Evolutionary conservation across 352 stramenopile genomes (phyloP).

Genomic region (Elongisporangium undulatum): DNA sequence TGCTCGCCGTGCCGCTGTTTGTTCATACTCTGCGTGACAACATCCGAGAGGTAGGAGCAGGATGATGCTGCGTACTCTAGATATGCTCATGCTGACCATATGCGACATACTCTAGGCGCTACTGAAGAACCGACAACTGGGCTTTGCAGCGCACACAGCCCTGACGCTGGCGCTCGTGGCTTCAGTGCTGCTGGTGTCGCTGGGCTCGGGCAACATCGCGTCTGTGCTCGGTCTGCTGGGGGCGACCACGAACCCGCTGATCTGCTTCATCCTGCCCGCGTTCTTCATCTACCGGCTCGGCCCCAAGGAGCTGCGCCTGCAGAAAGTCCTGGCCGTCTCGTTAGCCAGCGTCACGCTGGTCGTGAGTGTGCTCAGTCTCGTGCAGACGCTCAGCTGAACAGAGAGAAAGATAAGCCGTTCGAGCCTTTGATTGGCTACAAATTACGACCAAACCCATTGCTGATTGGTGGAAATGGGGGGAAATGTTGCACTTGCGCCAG

Average conservation of each 20-base stretch:
- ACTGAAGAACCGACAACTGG: conserved; percentile 40
- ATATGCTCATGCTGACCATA: conserved; percentile 7
- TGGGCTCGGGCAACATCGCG: conserved; percentile 74
- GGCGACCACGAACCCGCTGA: conserved; percentile 82
- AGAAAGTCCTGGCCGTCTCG: conserved; percentile 38
- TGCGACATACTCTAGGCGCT: conserved; percentile 21
- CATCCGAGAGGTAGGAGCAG: conserved; percentile 42
- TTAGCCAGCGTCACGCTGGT: conserved; percentile 41
- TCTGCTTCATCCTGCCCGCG: conserved; percentile 85
- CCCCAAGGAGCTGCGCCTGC: conserved; percentile 20
- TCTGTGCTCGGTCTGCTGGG: conserved; percentile 81
- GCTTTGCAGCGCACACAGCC: conserved; percentile 35
- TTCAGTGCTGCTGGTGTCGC: conserved; percentile 46
- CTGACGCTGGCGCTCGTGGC: conserved; percentile 58
- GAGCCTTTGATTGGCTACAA: neutral
- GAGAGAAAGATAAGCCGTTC: neutral
- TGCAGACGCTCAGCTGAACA: conserved; percentile 20
- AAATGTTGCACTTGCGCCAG: neutral
- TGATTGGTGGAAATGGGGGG: neutral
- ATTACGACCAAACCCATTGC: neutral
- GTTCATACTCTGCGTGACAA: conserved; percentile 84
- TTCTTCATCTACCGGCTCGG: conserved; percentile 70
- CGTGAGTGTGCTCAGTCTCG: conserved; percentile 48
- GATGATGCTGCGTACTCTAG: too few species aligned
- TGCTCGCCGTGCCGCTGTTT: conserved; percentile 82